A percentile compares a stretch with the other conserved stretches of the same genome.
phyloP scores from a whole-genome alignment of 176 grass and related monocot species.

The Avena atlantica region DNA sequence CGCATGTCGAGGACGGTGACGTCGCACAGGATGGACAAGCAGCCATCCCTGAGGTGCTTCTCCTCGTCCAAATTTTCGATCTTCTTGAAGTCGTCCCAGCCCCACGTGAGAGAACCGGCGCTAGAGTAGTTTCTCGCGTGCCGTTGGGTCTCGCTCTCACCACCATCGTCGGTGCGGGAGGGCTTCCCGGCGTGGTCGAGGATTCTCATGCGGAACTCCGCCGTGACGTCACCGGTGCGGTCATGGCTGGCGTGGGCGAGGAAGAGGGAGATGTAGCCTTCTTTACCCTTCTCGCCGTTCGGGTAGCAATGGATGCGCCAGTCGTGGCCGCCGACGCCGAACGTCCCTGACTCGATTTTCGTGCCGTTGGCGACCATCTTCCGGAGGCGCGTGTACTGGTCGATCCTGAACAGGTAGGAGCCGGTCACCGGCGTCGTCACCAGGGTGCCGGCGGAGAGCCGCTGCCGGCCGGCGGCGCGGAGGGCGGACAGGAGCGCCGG shows the following conservation, averaged over 20 bases:
- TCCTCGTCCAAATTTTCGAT: not conserved
- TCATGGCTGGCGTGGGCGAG: not conserved
- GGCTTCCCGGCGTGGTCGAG: constrained; percentile 13
- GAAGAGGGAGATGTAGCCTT: not conserved
- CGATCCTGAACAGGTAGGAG: constrained; percentile 18
- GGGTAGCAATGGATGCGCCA: constrained; percentile 4
- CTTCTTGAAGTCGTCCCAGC: not conserved
- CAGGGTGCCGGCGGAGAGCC: not conserved
- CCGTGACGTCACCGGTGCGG: not conserved
- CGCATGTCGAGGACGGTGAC: constrained; percentile 4
- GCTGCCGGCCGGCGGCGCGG: not conserved
- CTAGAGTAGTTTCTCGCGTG: too few species aligned
- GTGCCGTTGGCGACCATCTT: not conserved
- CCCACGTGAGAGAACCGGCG: not conserved
- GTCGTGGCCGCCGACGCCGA: constrained; percentile 10
- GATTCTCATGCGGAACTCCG: not conserved
- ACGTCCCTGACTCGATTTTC: not conserved
- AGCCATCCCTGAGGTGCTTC: not conserved
- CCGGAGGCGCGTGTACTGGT: not conserved
- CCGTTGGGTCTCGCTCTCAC: not conserved
- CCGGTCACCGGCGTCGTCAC: not conserved
- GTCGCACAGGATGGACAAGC: not conserved
- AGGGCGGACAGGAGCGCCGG: not conserved
- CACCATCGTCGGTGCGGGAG: not conserved
- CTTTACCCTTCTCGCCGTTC: not conserved